Evolutionary conservation across 2,329 filamentous ascomycete species (phyloP).

Genomic region (Grosmannia clavigera): DNA sequence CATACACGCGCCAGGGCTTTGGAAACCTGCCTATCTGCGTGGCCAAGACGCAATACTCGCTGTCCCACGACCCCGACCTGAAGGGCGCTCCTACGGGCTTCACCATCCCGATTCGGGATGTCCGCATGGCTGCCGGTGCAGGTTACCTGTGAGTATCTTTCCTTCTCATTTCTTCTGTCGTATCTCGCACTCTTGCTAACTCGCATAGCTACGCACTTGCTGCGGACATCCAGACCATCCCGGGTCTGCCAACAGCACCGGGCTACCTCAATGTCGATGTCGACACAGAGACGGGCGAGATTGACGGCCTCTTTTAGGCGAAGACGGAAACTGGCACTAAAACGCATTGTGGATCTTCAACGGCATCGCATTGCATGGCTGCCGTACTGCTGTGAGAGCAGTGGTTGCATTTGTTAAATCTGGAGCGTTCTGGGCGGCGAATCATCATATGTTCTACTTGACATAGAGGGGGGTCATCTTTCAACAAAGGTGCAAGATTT

Average conservation of each 20-base stretch:
- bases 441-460: background rate
- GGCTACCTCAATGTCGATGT: conserved; percentile 92
- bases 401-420: background rate
- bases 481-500: conserved; percentile 12
- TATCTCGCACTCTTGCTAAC: conserved; percentile 20
- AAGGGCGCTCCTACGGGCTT: conserved; percentile 95
- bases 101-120: conserved; percentile 86
- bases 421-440: background rate
- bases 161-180: background rate
- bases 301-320: conserved; percentile 73
- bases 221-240: conserved; percentile 96
- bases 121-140: conserved; percentile 84
- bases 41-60: conserved; percentile 96
- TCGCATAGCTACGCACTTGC: conserved; percentile 65
- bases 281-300: conserved; percentile 70
- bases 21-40: conserved; percentile 90
- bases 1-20: conserved; percentile 84
- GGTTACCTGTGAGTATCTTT: conserved; percentile 62
- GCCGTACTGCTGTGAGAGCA: background rate
- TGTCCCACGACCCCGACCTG: conserved; percentile 82
- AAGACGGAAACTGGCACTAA: background rate
- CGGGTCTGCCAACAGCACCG: conserved; percentile 84
- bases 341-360: conserved; percentile 10
- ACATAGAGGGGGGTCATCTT: conserved; percentile 8
- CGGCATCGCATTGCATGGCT: conserved; percentile 6